Evolutionary conservation across 148 eudicot species (phyloP).

Genomic region (Rhododendron griersonianum): DNA sequence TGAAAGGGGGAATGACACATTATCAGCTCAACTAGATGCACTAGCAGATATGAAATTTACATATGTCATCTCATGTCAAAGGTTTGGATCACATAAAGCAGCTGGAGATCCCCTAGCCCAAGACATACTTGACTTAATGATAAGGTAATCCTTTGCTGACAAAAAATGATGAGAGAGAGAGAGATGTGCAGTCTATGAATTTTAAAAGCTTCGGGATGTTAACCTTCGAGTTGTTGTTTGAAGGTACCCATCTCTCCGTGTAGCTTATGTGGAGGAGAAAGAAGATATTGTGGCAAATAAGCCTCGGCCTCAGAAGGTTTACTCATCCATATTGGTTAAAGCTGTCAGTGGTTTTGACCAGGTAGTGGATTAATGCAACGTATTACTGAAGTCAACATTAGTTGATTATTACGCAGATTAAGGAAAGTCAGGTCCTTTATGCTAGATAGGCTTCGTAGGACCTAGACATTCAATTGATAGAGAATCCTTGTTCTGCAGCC

Average conservation of each 20-base stretch:
- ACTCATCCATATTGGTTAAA: slow-evolving; percentile 81
- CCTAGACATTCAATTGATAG: background rate
- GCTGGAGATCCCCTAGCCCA: slow-evolving; percentile 81
- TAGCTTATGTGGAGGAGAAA: slow-evolving; percentile 95
- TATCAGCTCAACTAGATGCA: slow-evolving; percentile 89
- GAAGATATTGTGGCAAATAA: slow-evolving; percentile 38
- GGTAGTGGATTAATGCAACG: slow-evolving; percentile 35
- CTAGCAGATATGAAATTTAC: slow-evolving; percentile 84
- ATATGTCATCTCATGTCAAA: slow-evolving; percentile 82
- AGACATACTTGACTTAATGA: slow-evolving; percentile 79
- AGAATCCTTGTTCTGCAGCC: background rate
- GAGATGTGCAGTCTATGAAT: background rate
- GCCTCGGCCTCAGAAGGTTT: slow-evolving; percentile 36
- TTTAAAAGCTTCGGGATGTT: background rate
- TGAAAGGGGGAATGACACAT: slow-evolving; percentile 58
- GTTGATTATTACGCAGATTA: background rate
- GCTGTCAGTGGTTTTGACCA: slow-evolving; percentile 85
- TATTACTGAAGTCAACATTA: background rate
- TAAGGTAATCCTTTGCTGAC: slow-evolving; percentile 33
- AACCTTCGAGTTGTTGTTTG: slow-evolving; percentile 12
- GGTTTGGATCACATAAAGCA: slow-evolving; percentile 73
- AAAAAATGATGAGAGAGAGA: background rate
- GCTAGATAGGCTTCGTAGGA: background rate
- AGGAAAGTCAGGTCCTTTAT: background rate
- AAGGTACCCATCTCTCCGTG: slow-evolving; percentile 87